These are phyloP conservation scores for Handroanthus guayacan DNA, from an alignment of 257 asterid genomes.

Conservation along the genomic window DNA sequence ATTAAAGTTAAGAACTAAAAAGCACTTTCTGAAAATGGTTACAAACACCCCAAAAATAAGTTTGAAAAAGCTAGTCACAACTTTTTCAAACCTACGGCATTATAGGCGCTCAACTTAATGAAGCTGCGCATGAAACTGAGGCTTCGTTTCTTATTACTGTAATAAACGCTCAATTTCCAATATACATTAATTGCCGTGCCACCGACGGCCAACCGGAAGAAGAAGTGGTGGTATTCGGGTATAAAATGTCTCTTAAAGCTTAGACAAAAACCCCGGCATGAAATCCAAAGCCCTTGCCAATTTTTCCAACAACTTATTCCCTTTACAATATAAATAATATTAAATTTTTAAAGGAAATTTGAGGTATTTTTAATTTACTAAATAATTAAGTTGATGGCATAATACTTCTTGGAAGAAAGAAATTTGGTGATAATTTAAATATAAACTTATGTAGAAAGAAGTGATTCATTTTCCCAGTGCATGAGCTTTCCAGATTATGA, in stretches of 20 bases:
- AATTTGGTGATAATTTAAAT: too few relatives aligned
- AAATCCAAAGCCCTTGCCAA: background rate
- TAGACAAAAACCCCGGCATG: background rate
- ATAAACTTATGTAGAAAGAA: too few relatives aligned
- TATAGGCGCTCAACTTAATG: too few relatives aligned
- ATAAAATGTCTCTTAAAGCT: background rate
- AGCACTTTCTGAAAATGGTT: too few relatives aligned
- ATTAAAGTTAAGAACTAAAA: too few relatives aligned
- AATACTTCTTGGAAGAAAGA: too few relatives aligned
- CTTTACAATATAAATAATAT: background rate
- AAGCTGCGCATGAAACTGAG: background rate
- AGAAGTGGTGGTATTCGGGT: too few relatives aligned
- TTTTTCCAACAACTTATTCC: background rate
- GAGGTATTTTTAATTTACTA: too few relatives aligned
- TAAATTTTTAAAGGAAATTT: too few relatives aligned
- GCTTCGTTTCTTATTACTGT: background rate
- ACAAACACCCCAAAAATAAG: background rate
- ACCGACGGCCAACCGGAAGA: background rate
- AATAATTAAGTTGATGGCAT: too few relatives aligned
- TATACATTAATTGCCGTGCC: background rate
- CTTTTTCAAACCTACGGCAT: too few relatives aligned
- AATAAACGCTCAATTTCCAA: slow-evolving; percentile 24
- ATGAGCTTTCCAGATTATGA: background rate
- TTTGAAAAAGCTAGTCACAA: background rate
- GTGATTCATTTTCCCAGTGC: too few relatives aligned